Base-by-base conservation (phyloP, 257 asterid species). In the Solanum clarkiae region DNA sequence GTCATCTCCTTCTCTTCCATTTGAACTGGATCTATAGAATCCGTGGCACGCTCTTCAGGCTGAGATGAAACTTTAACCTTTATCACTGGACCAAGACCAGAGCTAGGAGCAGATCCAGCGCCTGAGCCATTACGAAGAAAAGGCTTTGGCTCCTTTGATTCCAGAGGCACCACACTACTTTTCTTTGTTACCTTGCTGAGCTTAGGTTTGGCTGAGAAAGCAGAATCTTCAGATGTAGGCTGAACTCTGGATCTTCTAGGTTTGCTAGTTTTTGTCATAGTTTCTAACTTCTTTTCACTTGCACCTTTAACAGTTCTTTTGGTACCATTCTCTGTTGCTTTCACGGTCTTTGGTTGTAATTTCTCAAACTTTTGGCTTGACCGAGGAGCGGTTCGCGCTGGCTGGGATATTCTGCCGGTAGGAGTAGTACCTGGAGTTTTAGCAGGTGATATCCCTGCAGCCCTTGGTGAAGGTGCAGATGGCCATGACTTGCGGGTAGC, bases 111-210 rank as follows among this genome's bases (percentile, higher is more conserved):
- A 84, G 96, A 65, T 81, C 90, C 87, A 55, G 89, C 89, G 84
- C 92, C 89, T 84, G 98, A 88, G 85, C 98, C 97, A 88, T 92
- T 97, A 6, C 98, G 98, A 55, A 94, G 95, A 90, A 91, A 95
- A 81, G 99, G 92, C 92, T 97, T 97, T 69, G 81, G 22, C 26
- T 77, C 86, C 86, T 84, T 84, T 66, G 99, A 86, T 90, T 95
- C 99, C 84, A 97, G 85, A 44, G 99, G 99, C 72, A 97, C 98
- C 82, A 97, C 93, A 45, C 93, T 95, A 92, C 96, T 92, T 90
- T 92, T 97, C 94, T 91, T 97, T 88, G 98, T 90, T 12, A 88
- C 95, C 92, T 94, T 97, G 92, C 87, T 89, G 83, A 90, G 83
- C 87, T 90, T 93, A 84, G 97, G 95, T 87, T 92, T 94, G 36